These are phyloP conservation scores for Ottelia alismoides DNA, from an alignment of 106 monocot genomes.

Conservation along the genomic window DNA sequence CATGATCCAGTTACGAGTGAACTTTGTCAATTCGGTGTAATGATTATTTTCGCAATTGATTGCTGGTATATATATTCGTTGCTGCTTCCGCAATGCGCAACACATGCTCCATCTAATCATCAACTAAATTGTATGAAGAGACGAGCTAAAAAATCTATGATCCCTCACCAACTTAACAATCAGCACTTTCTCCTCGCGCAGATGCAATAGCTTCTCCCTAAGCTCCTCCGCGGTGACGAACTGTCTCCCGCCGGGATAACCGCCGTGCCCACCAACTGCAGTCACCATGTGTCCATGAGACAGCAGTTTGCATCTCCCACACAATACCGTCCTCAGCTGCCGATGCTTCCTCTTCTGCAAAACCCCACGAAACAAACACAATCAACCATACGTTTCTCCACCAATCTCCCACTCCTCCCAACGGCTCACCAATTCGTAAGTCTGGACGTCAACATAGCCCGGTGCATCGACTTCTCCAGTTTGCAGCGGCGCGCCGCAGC, in stretches of 20 bases:
- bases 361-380: background rate
- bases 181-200: constrained; percentile 77
- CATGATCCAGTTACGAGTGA: too few relatives aligned
- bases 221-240: constrained; percentile 83
- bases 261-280: constrained; percentile 96
- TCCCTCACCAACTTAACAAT: constrained; percentile 91
- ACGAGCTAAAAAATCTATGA: background rate
- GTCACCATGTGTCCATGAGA: constrained; percentile 98
- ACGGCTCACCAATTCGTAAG: constrained; percentile 63
- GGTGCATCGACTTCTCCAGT: constrained; percentile 49
- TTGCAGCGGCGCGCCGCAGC: constrained; percentile 89
- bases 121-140: too few relatives aligned
- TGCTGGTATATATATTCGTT: too few relatives aligned
- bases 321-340: constrained; percentile 79
- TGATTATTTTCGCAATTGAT: too few relatives aligned
- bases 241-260: constrained; percentile 94
- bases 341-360: constrained; percentile 86
- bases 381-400: background rate
- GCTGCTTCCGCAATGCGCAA: too few relatives aligned
- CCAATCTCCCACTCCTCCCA: background rate
- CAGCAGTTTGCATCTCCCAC: constrained; percentile 77
- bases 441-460: constrained; percentile 61
- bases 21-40: too few relatives aligned
- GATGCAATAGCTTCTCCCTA: constrained; percentile 71
- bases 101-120: too few relatives aligned